phyloP scores from a whole-genome alignment of 2,329 filamentous ascomycete genomes.

The Trichophyton verrucosum region DNA sequence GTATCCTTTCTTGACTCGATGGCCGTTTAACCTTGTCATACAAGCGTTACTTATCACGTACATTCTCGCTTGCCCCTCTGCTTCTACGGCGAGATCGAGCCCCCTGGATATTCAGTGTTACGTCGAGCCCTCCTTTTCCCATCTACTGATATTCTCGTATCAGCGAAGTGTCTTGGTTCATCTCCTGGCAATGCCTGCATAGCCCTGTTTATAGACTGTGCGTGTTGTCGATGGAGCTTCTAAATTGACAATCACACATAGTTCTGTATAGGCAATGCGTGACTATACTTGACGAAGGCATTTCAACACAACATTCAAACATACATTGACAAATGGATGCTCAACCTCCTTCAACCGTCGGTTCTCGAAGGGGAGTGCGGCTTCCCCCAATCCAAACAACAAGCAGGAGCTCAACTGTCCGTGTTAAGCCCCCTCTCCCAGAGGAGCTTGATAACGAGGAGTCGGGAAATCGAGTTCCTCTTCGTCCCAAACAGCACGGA shows the following conservation, averaged over 20 bases:
- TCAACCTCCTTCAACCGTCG: conserved; percentile 19
- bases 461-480: conserved; percentile 21
- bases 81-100: not conserved
- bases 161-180: not conserved
- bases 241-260: not conserved
- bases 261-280: not conserved
- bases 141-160: not conserved
- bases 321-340: conserved; percentile 6
- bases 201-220: not conserved
- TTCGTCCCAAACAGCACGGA: conserved; percentile 27
- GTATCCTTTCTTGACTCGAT: not conserved
- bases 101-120: not conserved
- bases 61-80: not conserved
- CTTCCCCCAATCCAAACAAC: conserved; percentile 29
- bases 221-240: not conserved
- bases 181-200: not conserved
- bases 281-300: not conserved
- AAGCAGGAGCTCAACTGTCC: conserved; percentile 6
- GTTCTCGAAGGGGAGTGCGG: conserved; percentile 27
- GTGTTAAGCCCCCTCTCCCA: conserved; percentile 13
- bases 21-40: conserved; percentile 1
- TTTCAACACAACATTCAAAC: not conserved
- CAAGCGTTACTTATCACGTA: not conserved
- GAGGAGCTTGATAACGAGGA: conserved; percentile 21
- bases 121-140: not conserved